phyloP scores from a whole-genome alignment of 305 asterid species.

The Solanum chacoense region DNA sequence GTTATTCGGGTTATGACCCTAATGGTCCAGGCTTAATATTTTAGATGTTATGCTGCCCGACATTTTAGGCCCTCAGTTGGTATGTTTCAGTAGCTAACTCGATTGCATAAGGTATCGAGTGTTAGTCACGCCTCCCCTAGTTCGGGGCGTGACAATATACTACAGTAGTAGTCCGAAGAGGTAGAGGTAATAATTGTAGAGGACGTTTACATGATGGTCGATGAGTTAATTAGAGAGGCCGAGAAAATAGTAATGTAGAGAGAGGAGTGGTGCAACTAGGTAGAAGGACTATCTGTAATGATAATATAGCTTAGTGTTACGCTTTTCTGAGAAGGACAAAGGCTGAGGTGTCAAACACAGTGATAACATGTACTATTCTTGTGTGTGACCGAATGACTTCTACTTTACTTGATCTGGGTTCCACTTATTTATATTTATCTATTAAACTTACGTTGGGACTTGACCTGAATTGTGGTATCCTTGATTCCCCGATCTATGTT shows the following conservation, averaged over 20 bases:
- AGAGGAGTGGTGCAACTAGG: not conserved
- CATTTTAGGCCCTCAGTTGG: not conserved
- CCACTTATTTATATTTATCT: not conserved
- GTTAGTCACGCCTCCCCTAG: not conserved
- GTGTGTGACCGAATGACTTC: not conserved
- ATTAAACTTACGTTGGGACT: not conserved
- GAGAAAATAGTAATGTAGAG: not conserved
- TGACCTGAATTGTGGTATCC: not conserved
- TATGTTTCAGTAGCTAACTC: not conserved
- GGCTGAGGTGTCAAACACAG: not conserved
- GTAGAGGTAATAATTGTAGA: not conserved
- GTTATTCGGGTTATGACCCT: not conserved
- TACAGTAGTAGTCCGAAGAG: not conserved
- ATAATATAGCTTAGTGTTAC: not conserved
- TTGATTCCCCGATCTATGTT: not conserved
- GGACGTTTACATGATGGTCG: not conserved
- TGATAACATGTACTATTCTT: not conserved
- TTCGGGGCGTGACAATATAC: not conserved
- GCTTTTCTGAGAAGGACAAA: not conserved
- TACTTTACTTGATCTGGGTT: not conserved
- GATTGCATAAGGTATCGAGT: not conserved
- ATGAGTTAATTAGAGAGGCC: not conserved
- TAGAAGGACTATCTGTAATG: not conserved
- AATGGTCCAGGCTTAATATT: not conserved
- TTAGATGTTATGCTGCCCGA: not conserved